phyloP scores from a whole-genome alignment of 148 eudicot genomes.

The Oxyria digyna region DNA sequence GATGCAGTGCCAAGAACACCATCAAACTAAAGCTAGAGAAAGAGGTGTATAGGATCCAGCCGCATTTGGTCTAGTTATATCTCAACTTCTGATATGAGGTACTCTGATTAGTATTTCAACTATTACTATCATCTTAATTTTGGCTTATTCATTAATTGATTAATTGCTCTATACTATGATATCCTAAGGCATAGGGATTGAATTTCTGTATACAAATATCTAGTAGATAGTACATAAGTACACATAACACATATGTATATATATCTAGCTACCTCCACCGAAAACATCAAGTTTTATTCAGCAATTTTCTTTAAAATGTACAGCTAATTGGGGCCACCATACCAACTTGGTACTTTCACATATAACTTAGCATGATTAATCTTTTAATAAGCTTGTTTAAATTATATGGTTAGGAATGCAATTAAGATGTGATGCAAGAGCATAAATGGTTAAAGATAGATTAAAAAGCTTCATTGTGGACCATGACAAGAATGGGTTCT shows the following conservation, averaged over 20 bases:
- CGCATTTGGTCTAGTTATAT: no score
- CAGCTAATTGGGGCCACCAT: conserved; percentile 7
- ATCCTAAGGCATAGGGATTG: neutral
- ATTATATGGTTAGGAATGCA: conserved; percentile 5
- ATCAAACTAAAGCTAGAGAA: no score
- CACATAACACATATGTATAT: neutral
- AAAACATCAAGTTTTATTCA: neutral
- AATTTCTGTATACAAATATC: neutral
- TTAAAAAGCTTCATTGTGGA: neutral
- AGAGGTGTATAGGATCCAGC: no score
- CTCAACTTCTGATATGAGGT: no score
- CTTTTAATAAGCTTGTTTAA: neutral
- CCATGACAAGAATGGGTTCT: neutral
- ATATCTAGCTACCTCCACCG: neutral
- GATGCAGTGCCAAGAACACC: no score
- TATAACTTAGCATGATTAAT: neutral
- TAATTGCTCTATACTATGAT: neutral
- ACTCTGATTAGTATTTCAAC: no score
- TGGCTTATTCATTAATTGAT: neutral
- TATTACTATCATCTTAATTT: no score
- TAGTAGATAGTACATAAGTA: neutral
- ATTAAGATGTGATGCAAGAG: neutral
- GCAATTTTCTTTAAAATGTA: neutral
- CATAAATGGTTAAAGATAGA: neutral
- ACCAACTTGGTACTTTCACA: conserved; percentile 2